Percentiles rank a stretch among this genome's conserved stretches.
These are phyloP conservation scores for Zygnema cylindricum DNA, from an alignment of 139 green algal species.

Conservation along the genomic window DNA sequence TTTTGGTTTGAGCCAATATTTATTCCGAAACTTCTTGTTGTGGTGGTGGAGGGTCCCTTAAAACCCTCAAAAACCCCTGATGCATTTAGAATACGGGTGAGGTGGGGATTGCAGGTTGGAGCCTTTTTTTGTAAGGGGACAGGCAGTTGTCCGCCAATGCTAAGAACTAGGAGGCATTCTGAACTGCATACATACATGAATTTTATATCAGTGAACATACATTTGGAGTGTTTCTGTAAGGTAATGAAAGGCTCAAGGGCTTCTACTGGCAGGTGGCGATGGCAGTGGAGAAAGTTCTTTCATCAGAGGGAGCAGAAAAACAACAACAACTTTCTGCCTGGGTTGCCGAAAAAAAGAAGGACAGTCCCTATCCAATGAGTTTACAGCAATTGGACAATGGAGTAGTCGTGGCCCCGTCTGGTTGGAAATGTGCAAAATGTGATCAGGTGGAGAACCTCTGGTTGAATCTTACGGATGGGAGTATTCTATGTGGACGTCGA, in stretches of 20 bases:
- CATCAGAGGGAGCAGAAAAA: slow-evolving; percentile 75
- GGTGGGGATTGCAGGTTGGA: too few relatives aligned
- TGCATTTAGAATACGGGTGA: too few relatives aligned
- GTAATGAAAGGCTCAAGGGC: too few relatives aligned
- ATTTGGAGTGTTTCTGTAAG: too few relatives aligned
- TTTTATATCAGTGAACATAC: too few relatives aligned
- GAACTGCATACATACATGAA: too few relatives aligned
- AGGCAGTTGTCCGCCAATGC: too few relatives aligned
- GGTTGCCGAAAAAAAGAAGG: slow-evolving; percentile 66
- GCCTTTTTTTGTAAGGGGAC: not conserved
- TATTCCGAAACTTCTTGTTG: too few relatives aligned
- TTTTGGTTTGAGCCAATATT: too few relatives aligned
- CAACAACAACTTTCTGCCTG: slow-evolving; percentile 51
- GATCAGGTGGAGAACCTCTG: slow-evolving; percentile 94
- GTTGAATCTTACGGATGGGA: slow-evolving; percentile 95
- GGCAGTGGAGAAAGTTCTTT: slow-evolving; percentile 73
- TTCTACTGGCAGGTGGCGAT: slow-evolving; percentile 67
- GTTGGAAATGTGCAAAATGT: slow-evolving; percentile 86
- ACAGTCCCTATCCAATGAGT: slow-evolving; percentile 83
- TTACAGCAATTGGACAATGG: slow-evolving; percentile 82
- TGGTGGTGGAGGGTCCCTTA: too few relatives aligned
- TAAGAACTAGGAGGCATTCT: too few relatives aligned
- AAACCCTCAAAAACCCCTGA: too few relatives aligned
- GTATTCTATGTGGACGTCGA: slow-evolving; percentile 88
- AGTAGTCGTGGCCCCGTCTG: slow-evolving; percentile 76